Percentiles rank a stretch among this genome's conserved stretches.
Evolutionary conservation across 2,329 filamentous ascomycete genomes (phyloP).

Genomic region (Colletotrichum eremochloae): DNA sequence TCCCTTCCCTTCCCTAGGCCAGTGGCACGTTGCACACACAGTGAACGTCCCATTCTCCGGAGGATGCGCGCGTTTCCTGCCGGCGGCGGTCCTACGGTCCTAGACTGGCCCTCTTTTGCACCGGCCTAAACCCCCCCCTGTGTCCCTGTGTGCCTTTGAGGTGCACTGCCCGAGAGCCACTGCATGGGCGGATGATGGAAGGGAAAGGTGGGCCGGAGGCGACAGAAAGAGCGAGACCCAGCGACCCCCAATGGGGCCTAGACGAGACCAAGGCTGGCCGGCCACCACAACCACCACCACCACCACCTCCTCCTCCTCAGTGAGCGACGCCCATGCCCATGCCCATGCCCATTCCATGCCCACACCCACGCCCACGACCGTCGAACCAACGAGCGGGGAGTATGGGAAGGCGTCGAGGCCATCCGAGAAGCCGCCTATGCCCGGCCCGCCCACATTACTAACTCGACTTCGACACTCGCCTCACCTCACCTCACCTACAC

Average conservation of each 20-base stretch:
- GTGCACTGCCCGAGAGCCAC: conserved; percentile 36
- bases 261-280: not conserved
- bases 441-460: conserved; percentile 36
- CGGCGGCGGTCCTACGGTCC: conserved; percentile 15
- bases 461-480: conserved; percentile 32
- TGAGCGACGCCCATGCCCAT: conserved; percentile 11
- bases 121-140: conserved; percentile 25
- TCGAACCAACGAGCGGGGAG: conserved; percentile 31
- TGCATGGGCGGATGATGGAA: conserved; percentile 1
- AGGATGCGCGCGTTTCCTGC: conserved; percentile 19
- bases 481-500: conserved; percentile 20
- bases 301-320: not conserved
- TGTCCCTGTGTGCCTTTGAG: conserved; percentile 26
- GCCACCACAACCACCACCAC: not conserved
- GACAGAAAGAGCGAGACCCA: conserved; percentile 19
- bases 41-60: not conserved
- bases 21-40: not conserved
- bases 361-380: conserved; percentile 12
- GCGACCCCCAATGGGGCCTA: conserved; percentile 13
- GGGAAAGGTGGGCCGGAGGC: not conserved
- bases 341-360: conserved; percentile 7
- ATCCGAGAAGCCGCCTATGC: conserved; percentile 36
- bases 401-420: conserved; percentile 24
- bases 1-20: not conserved
- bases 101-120: conserved; percentile 6